phyloP scores from a whole-genome alignment of 208 protist species.

The Histomonas meleagridis region DNA sequence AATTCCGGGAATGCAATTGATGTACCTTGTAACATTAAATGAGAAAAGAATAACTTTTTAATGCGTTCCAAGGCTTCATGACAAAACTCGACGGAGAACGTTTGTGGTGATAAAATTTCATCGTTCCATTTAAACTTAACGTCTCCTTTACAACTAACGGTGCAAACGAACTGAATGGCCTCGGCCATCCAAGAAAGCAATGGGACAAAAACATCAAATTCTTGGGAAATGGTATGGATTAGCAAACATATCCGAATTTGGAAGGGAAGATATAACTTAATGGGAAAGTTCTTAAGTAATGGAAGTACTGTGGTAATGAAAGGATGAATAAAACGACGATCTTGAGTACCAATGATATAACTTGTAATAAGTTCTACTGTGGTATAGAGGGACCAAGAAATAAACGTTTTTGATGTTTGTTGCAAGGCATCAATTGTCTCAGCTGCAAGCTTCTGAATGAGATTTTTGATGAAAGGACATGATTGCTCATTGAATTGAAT shows the following conservation, averaged over 20 bases:
- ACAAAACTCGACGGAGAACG: not conserved
- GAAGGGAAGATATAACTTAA: not conserved
- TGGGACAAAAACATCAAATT: not conserved
- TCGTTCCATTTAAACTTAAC: not conserved
- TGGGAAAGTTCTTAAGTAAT: not conserved
- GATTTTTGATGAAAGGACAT: not conserved
- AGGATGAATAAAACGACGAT: not conserved
- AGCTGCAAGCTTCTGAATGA: not conserved
- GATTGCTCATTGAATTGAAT: not conserved
- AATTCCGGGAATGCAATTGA: slow-evolving; percentile 20
- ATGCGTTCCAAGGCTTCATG: not conserved
- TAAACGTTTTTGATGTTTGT: not conserved
- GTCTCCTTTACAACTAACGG: not conserved
- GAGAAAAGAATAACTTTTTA: not conserved
- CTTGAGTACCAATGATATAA: not conserved
- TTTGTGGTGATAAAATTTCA: not conserved
- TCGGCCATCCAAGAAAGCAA: not conserved
- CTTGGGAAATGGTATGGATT: not conserved
- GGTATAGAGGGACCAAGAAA: not conserved
- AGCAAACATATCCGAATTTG: not conserved
- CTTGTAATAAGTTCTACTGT: not conserved
- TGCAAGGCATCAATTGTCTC: not conserved
- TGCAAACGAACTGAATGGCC: not conserved
- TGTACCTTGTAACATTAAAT: not conserved
- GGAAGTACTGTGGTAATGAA: not conserved